These are phyloP conservation scores for Phellopilus nigrolimitatus DNA, from an alignment of 1,284 basidiomycete species.

Conservation along the genomic window DNA sequence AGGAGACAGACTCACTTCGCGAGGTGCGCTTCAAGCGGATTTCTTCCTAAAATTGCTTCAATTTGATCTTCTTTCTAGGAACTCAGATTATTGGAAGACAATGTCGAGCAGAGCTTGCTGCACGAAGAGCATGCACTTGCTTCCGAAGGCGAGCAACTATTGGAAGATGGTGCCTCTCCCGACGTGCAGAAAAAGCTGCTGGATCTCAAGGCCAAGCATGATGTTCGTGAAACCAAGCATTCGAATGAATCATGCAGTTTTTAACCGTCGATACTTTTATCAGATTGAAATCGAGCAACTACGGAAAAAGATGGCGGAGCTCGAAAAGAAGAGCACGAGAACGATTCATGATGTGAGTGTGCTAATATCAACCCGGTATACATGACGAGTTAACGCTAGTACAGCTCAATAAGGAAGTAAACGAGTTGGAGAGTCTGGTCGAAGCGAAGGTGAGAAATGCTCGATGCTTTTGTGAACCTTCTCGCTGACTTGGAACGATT, in stretches of 20 bases:
- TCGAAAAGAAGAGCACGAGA: conserved; percentile 68
- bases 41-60: conserved; percentile 9
- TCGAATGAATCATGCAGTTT: no score
- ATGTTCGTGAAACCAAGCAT: conserved; percentile 36
- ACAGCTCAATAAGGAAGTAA: conserved; percentile 86
- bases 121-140: conserved; percentile 46
- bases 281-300: conserved; percentile 66
- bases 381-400: conserved; percentile 15
- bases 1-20: conserved; percentile 75
- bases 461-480: neutral
- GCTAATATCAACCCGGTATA: neutral
- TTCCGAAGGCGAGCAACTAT: conserved; percentile 28
- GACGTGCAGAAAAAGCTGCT: conserved; percentile 39
- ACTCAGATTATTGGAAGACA: conserved; percentile 68
- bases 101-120: conserved; percentile 59
- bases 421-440: conserved; percentile 82
- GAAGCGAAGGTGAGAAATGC: conserved; percentile 71
- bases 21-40: conserved; percentile 39
- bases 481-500: conserved; percentile 5
- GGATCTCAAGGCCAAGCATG: conserved; percentile 50
- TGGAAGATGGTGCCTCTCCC: conserved; percentile 23
- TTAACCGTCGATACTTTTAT: conserved; percentile 7
- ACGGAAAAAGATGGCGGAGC: conserved; percentile 60
- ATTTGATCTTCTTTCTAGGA: conserved; percentile 43
- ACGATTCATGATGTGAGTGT: conserved; percentile 62